A percentile compares a stretch with the other conserved stretches of the same genome.
Conservation (phyloP, 1,139 yeast genomes). For the Pichia kudriavzevii region DNA sequence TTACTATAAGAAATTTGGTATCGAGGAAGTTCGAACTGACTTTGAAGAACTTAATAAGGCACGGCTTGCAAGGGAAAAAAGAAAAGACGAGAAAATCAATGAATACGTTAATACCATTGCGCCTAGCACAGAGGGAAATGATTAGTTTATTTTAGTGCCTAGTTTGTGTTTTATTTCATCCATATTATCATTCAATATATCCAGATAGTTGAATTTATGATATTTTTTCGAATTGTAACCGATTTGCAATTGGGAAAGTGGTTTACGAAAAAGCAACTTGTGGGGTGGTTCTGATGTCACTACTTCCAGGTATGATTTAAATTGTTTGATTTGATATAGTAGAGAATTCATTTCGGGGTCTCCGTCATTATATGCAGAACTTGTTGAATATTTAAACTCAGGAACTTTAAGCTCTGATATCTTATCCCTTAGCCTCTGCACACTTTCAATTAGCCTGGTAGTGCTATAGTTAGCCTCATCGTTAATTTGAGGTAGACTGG, state of each 20-base stretch:
- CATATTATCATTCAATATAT: constrained; percentile 26
- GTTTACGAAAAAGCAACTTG: constrained; percentile 25
- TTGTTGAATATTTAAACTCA: constrained; percentile 18
- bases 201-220: constrained; percentile 25
- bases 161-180: constrained; percentile 14
- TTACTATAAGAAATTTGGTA: constrained; percentile 19
- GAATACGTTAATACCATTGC: constrained; percentile 4
- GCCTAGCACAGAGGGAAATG: not conserved
- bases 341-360: constrained; percentile 31
- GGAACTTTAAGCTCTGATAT: constrained; percentile 21
- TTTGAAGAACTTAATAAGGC: constrained; percentile 22
- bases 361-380: constrained; percentile 17
- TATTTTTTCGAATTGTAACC: not conserved
- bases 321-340: constrained; percentile 35
- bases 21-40: constrained; percentile 18
- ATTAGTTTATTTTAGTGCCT: not conserved
- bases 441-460: constrained; percentile 11
- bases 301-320: constrained; percentile 35
- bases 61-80: constrained; percentile 17
- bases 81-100: constrained; percentile 8
- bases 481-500: constrained; percentile 12
- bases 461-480: constrained; percentile 13
- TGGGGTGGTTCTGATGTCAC: constrained; percentile 30
- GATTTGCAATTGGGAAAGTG: constrained; percentile 15
- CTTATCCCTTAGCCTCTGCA: constrained; percentile 17